Percentiles rank a stretch among this genome's conserved stretches.
These are phyloP conservation scores for Begonia peltatifolia DNA, from an alignment of 306 rosid species.

Conservation along the genomic window DNA sequence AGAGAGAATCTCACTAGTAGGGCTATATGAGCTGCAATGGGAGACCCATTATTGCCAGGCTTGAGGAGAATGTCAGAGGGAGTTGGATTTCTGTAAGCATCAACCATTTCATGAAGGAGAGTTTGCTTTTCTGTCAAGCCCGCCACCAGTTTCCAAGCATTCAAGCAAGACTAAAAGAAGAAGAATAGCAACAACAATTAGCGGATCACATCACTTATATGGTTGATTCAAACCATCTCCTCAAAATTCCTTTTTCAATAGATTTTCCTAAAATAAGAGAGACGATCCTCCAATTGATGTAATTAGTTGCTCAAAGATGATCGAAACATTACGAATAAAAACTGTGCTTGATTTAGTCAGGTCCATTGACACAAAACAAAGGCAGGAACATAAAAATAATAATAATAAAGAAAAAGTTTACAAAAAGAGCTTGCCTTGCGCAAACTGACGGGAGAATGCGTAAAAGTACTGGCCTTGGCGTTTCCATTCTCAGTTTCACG, in stretches of 20 bases:
- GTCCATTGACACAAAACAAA: background rate
- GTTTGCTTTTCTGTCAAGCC: slow-evolving; percentile 14
- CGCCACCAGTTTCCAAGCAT: slow-evolving; percentile 28
- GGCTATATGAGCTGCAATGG: slow-evolving; percentile 61
- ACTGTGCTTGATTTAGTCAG: background rate
- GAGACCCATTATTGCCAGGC: slow-evolving; percentile 32
- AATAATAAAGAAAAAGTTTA: background rate
- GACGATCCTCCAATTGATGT: too few species aligned
- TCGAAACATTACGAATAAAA: background rate
- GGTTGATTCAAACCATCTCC: too few species aligned
- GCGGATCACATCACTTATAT: background rate
- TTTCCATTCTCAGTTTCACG: slow-evolving; percentile 22
- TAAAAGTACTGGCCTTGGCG: slow-evolving; percentile 3
- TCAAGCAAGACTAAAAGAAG: slow-evolving; percentile 27
- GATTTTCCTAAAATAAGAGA: background rate
- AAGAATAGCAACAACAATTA: background rate
- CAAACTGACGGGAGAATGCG: slow-evolving; percentile 18
- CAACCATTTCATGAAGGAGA: slow-evolving; percentile 17
- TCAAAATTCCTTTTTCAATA: too few species aligned
- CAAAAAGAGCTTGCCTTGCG: slow-evolving; percentile 61
- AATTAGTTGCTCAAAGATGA: too few species aligned
- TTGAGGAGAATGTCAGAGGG: slow-evolving; percentile 52
- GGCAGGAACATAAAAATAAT: background rate
- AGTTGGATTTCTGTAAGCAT: slow-evolving; percentile 18
- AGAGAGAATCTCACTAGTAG: slow-evolving; percentile 17